phyloP scores from a whole-genome alignment of 75 land plant genomes.

The Gnetum montanum region DNA sequence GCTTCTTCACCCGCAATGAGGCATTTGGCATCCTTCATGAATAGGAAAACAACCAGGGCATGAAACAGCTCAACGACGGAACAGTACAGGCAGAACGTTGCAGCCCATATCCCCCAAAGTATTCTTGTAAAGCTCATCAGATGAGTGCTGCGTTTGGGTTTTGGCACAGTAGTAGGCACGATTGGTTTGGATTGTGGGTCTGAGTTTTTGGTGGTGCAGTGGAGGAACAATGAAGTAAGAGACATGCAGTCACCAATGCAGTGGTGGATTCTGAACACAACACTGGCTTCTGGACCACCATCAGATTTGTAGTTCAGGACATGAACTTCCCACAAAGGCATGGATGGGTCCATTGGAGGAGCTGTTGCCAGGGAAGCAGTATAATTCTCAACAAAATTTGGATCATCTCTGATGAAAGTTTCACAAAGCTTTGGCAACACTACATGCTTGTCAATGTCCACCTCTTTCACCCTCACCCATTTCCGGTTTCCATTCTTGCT shows the following conservation, averaged over 20 bases:
- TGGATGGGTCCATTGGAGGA: slow-evolving; percentile 17
- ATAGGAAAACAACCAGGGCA: slow-evolving; percentile 5
- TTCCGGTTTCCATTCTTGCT: slow-evolving; percentile 11
- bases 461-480: slow-evolving; percentile 16
- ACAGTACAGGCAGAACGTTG: slow-evolving; percentile 12
- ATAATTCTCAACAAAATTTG: slow-evolving; percentile 15
- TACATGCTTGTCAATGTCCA: slow-evolving; percentile 24
- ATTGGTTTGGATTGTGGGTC: slow-evolving; percentile 23
- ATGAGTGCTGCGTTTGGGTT: not conserved
- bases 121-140: not conserved
- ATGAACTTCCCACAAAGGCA: slow-evolving; percentile 36
- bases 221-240: slow-evolving; percentile 29
- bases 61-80: slow-evolving; percentile 5
- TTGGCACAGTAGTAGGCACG: slow-evolving; percentile 4
- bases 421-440: not conserved
- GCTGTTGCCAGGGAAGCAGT: slow-evolving; percentile 9
- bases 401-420: not conserved
- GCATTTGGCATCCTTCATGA: slow-evolving; percentile 17
- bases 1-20: slow-evolving; percentile 18
- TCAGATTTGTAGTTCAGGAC: slow-evolving; percentile 16
- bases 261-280: slow-evolving; percentile 27
- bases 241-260: slow-evolving; percentile 40
- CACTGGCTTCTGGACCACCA: slow-evolving; percentile 14
- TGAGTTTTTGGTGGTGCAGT: slow-evolving; percentile 16
- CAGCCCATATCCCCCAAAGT: not conserved